Base-by-base conservation (phyloP, 2,329 filamentous ascomycete species). In the Trichoderma oligosporum region DNA sequence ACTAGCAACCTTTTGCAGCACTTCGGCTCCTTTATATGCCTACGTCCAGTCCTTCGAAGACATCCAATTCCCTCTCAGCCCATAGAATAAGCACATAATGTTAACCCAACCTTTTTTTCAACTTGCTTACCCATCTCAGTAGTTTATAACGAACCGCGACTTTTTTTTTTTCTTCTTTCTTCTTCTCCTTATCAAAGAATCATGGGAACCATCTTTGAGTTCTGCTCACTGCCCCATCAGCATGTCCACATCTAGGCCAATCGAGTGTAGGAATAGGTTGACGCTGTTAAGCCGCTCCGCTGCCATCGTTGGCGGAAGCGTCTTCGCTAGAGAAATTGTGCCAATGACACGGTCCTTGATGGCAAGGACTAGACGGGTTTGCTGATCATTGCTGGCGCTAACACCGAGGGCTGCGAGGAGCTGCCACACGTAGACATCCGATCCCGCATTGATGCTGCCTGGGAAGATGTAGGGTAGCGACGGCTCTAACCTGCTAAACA, bases 271-370 rank as follows among this genome's bases (percentile, higher is more conserved):
- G 73, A 99, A 99, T 56, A 99, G 77, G 71, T 99, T 99, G 64
- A 99, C 94, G 68, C 96, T 96, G 58, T 88, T 87, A 58, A 96
- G 78, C 59, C 93, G 86, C 69, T 90, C 86, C 60, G 85, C 85
- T 11, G 89, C 86, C 85, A 97, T 90, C 57, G 94, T 88, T 14
- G 86, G 81, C 16, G 94, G 93, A 31, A 99, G 79, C 1, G 90
- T 93, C 80, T 96, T 97, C 66, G 90, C 88, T 52, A 96, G 84
- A 27, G 82, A 79, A 9, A 99, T 91, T 0, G 94, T 97, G 70
- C 96, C 92, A 83, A 97, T 95, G 59, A 99, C 94, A 54, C 93
- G 87, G 67, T 99, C 94, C 82, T 97, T 99, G 65, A 99, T 94
- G 38, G 91, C 92, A 67, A 97, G 83, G 8, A 99, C 94, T 56